Base-by-base conservation (phyloP, 495 filamentous ascomycete species). In the Aspergillus nanangensis region DNA sequence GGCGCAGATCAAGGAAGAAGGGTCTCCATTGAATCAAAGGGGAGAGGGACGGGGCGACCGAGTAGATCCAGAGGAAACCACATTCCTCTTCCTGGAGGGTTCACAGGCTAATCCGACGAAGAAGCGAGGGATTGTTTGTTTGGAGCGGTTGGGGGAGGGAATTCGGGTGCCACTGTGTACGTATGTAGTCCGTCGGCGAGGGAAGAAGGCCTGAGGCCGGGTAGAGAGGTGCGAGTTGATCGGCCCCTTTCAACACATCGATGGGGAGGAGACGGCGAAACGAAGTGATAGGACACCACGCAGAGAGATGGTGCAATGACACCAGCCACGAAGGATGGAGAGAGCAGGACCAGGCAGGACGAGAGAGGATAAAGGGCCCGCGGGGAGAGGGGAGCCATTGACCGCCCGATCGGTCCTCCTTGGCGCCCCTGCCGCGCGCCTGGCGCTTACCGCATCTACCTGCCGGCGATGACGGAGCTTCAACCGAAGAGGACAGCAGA, bases 1-100 rank as follows among this genome's bases (percentile, higher is more conserved):
- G 51, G 50, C 50, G 56, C 54, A 54, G 47, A 58, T 72, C 57
- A 72, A 56, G 66, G 62, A 52, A 65, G 52, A 45, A 46, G 50
- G 46, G 52, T 67, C 55, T 60, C 71, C 69, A 74, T 74, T 67
- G 67, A 74, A 60, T 51, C 57, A 51, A 48, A 52, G 50, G 14
- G 48, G 48, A 55, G 48, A 52, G 53, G 55, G 46, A 62, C 48
- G 50, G 55, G 54, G 40, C 51, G 57, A 66, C 53, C 52, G 48
- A 61, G 31, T 50, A n/a, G 53, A 54, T 48, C 48, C 50, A 59
- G 52, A 67, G 63, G 56, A 58, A 60, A 53, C 65, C 58, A 61
- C 71, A 74, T 74, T 71, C 71, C 66, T 67, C 61, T 61, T 52
- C 45, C 21, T 22, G 48, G 29, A 23, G 38, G 48, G 50, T 42